Evolutionary conservation across 2,329 filamentous ascomycete species (phyloP).

Genomic region (Calycina herbarum): DNA sequence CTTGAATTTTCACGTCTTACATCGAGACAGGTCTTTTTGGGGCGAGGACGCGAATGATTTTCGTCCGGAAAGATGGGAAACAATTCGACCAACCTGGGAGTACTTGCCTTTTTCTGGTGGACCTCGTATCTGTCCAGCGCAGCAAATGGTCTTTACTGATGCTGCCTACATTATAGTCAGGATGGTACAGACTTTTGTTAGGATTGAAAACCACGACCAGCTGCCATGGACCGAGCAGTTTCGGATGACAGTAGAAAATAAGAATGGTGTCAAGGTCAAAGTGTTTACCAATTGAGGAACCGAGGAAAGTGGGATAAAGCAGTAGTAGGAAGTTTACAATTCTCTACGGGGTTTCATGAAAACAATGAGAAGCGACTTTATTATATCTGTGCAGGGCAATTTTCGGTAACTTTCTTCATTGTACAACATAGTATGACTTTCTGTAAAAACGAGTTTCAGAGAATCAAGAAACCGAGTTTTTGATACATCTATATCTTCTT

Average conservation of each 20-base stretch:
- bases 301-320: too few relatives aligned
- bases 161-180: conserved; percentile 7
- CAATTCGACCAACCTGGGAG: conserved; percentile 7
- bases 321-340: too few relatives aligned
- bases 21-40: conserved; percentile 10
- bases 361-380: too few relatives aligned
- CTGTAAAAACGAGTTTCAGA: too few relatives aligned
- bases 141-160: conserved; percentile 11
- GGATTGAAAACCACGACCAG: conserved; percentile 4
- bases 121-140: conserved; percentile 11
- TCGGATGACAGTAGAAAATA: conserved; percentile 9
- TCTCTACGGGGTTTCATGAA: too few relatives aligned
- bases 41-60: conserved; percentile 8
- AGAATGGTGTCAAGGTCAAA: conserved; percentile 9
- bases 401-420: too few relatives aligned
- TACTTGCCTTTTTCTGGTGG: conserved; percentile 14
- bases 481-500: too few relatives aligned
- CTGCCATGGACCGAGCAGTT: conserved; percentile 3
- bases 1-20: not conserved
- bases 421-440: too few relatives aligned
- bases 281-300: not conserved
- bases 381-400: too few relatives aligned
- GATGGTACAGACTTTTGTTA: not conserved
- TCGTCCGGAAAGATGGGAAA: conserved; percentile 6
- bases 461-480: too few relatives aligned